phyloP scores from a whole-genome alignment of 495 filamentous ascomycete genomes.

The Trichoderma asperelloides region DNA sequence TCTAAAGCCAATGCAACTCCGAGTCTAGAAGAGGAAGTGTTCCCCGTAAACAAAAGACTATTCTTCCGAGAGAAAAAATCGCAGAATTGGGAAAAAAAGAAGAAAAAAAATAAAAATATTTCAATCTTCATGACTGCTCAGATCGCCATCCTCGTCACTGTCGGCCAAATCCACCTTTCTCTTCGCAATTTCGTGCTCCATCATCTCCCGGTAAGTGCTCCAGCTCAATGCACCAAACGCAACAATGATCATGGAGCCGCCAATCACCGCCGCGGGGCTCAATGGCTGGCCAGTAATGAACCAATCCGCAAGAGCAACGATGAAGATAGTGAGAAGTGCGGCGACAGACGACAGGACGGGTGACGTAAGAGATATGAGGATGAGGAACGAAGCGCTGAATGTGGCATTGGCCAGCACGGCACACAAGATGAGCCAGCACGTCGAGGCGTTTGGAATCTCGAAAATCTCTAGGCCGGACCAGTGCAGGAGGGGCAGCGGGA shows the following conservation, averaged over 20 bases:
- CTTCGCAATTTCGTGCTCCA: constrained; percentile 62
- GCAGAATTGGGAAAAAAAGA: neutral
- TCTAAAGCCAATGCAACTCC: neutral
- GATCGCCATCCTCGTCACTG: constrained; percentile 31
- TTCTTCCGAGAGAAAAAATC: neutral
- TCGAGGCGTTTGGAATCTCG: constrained; percentile 65
- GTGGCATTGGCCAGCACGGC: constrained; percentile 75
- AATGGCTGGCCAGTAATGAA: constrained; percentile 66
- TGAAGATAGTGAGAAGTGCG: constrained; percentile 88
- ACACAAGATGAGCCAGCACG: constrained; percentile 69
- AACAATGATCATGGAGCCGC: constrained; percentile 76
- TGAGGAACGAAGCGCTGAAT: constrained; percentile 90
- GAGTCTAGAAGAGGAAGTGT: neutral
- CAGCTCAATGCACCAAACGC: constrained; percentile 82
- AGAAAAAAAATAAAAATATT: neutral
- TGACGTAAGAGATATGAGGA: constrained; percentile 83
- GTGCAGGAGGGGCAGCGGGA: constrained; percentile 81
- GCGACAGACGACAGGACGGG: constrained; percentile 89
- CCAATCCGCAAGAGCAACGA: constrained; percentile 90
- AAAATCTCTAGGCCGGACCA: constrained; percentile 69
- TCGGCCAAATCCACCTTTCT: constrained; percentile 7
- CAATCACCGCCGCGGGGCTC: constrained; percentile 61
- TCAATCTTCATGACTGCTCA: constrained; percentile 10
- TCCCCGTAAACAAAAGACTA: neutral
- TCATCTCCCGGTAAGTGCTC: constrained; percentile 88